Base-by-base conservation (phyloP, 2,329 filamentous ascomycete genomes). In the Diplodia corticola region DNA sequence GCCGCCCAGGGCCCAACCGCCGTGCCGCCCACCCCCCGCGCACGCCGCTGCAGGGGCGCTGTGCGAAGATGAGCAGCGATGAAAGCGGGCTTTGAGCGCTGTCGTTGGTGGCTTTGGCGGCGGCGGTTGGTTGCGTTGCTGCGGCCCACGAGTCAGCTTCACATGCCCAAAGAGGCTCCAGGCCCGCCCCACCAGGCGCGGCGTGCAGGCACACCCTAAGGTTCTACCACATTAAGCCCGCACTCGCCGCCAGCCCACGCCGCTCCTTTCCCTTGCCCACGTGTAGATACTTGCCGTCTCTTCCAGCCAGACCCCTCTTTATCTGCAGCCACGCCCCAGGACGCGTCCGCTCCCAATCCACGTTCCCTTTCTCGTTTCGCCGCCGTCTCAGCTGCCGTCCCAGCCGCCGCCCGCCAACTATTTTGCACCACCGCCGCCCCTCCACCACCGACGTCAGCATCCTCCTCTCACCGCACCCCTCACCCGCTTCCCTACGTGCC, bases 221-320 rank as follows among this genome's bases (percentile, higher is more conserved):
- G n/a, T 24, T 61, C 57, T 49, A 49, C 57, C 57, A 46, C 44
- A 24, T 49, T 49, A 49, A 61, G 40, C 40, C 40, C 44, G 35
- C 13, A 28, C 15, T 26, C 54, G 37, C 37, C 33, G 40, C 55
- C 55, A 13, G 20, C 22, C 57, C 57, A 49, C 57, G 24, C 6
- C 57, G 6, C 28, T 61, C 44, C 57, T 61, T 61, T 46, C 24
- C 44, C 28, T 35, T 28, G 33, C 57, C 57, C 57, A 50, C 57
- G 57, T 61, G 57, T 61, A 61, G 57, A 61, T 61, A 49, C 28
- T 49, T 26, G 57, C 57, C 44, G 57, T 61, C 57, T 35, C 28
- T 46, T 49, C 57, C 48, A 30, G 24, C 37, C 24, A 49, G 35
- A 49, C 57, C 57, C 35, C 37, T 49, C 40, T 46, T 61, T 49